Evolutionary conservation across 192 early-diverging fungal genomes (phyloP), one percentile per base, ranked within the genome.

Genomic region (Linnemannia schmuckeri): DNA sequence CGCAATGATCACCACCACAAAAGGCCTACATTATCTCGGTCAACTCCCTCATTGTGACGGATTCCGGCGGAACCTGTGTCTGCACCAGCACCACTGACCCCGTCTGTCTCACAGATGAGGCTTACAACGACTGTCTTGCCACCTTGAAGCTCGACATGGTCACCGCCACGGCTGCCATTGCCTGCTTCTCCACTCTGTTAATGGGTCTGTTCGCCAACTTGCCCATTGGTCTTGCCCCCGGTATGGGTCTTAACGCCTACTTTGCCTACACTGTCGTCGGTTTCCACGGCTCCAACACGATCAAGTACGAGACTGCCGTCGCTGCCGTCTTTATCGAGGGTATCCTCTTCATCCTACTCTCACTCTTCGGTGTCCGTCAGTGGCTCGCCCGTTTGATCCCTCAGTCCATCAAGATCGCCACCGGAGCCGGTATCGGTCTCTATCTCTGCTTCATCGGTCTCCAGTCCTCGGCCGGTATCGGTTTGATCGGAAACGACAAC

Each of bases 221-320:
- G 83, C 96, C 96, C 1, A 88, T 97, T 82, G 95, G 94, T 44
- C 82, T 97, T 77, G 96, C 96, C 13, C 96, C 96, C 35, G 96
- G 96, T 75, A 94, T 97, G 94, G 96, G 96, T 54, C 87, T 96
- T 22, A 96, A 94, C 78, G 95, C 96, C 46, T 97, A 96, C 81
- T 96, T 97, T 88, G 92, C 96, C 12, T 97, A 96, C 82, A 96
- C 94, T 9, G 95, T 97, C 20, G 96, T 97, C 54, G 96, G 95
- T 35, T 96, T 91, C 85, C 95, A 94, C 72, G 96, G 96, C 8
- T 90, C 92, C 12, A 95, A 94, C 55, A 96, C 94, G 68, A 93
- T 96, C 33, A 78, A 91, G 18, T 95, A 94, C 76, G 79, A 92
- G 74, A 95, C 93, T 69, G 94, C 95, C 12, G 79, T 97, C n/a